Percentiles rank a stretch among this genome's conserved stretches.
phyloP scores from a whole-genome alignment of 2,329 filamentous ascomycete genomes.

The Xylariomycetidae sp. region DNA sequence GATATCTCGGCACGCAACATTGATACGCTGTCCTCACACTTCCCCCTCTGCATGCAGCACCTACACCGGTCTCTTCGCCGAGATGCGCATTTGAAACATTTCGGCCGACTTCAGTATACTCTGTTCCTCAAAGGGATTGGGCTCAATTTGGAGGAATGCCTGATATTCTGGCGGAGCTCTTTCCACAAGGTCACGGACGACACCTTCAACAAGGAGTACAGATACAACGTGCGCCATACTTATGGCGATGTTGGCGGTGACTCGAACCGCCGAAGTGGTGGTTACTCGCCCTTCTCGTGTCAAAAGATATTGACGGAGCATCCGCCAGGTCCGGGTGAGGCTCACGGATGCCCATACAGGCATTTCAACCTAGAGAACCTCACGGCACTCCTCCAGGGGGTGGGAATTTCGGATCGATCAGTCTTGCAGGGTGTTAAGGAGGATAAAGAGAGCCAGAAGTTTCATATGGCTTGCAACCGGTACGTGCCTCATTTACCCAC shows the following conservation, averaged over 20 bases:
- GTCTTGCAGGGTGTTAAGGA: slow-evolving; percentile 78
- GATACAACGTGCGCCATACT: slow-evolving; percentile 91
- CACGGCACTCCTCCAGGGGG: slow-evolving; percentile 66
- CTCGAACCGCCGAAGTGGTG: slow-evolving; percentile 76
- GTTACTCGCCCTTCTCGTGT: slow-evolving; percentile 88
- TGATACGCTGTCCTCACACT: slow-evolving; percentile 73
- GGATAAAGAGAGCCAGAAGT: slow-evolving; percentile 84
- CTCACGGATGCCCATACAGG: slow-evolving; percentile 93
- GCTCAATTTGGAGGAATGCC: slow-evolving; percentile 82
- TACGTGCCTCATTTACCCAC: slow-evolving; percentile 33
- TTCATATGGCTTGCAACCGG: slow-evolving; percentile 93
- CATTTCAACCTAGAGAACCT: slow-evolving; percentile 91
- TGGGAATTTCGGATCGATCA: slow-evolving; percentile 73
- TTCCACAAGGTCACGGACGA: slow-evolving; percentile 91
- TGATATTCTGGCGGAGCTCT: slow-evolving; percentile 83
- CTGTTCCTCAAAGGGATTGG: slow-evolving; percentile 97
- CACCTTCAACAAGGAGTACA: slow-evolving; percentile 94
- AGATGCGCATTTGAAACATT: slow-evolving; percentile 90
- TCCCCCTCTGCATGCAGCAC: slow-evolving; percentile 91
- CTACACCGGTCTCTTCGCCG: slow-evolving; percentile 81
- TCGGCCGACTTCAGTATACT: slow-evolving; percentile 86
- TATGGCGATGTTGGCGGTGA: slow-evolving; percentile 97
- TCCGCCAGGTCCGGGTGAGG: slow-evolving; percentile 78
- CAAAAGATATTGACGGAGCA: slow-evolving; percentile 93
- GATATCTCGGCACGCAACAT: slow-evolving; percentile 75